A percentile compares a stretch with the other conserved stretches of the same genome.
Evolutionary conservation across 148 eudicot genomes (phyloP).

Genomic region (Drosera capensis): DNA sequence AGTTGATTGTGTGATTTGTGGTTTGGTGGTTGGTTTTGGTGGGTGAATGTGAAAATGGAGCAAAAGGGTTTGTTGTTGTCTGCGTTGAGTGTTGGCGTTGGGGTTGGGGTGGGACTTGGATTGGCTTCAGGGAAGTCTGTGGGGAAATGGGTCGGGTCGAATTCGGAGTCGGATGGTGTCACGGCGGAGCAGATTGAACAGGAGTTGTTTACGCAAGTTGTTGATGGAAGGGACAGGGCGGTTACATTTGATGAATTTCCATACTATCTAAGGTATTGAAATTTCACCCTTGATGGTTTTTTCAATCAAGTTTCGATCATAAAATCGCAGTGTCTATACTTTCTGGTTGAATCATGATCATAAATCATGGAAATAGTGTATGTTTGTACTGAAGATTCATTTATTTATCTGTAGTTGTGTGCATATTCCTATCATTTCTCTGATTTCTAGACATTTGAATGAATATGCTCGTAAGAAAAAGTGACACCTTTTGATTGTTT

Average conservation of each 20-base stretch:
- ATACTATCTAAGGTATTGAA: conserved; percentile 50
- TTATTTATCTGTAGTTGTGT: not conserved
- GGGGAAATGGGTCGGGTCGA: conserved; percentile 46
- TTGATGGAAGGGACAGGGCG: conserved; percentile 37
- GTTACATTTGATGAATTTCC: conserved; percentile 67
- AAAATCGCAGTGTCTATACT: not conserved
- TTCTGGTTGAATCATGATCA: not conserved
- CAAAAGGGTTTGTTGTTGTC: conserved; percentile 57
- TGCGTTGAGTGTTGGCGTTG: conserved; percentile 79
- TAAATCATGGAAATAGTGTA: not conserved
- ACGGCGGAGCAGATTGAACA: conserved; percentile 49
- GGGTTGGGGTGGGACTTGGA: conserved; percentile 76
- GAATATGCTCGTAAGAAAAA: too few species aligned
- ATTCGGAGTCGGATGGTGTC: conserved; percentile 24
- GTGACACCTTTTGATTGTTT: not conserved
- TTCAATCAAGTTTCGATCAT: not conserved
- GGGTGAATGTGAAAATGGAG: conserved; percentile 27
- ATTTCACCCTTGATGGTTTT: not conserved
- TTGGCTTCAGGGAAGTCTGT: conserved; percentile 54
- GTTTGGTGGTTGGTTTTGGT: too few species aligned
- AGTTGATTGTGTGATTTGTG: too few species aligned
- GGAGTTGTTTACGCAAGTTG: conserved; percentile 38
- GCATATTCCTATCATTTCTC: not conserved
- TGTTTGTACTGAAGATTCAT: too few species aligned
- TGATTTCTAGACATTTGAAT: not conserved